Evolutionary conservation across 345 rosid species (phyloP).

Genomic region (Gossypium thurberi): DNA sequence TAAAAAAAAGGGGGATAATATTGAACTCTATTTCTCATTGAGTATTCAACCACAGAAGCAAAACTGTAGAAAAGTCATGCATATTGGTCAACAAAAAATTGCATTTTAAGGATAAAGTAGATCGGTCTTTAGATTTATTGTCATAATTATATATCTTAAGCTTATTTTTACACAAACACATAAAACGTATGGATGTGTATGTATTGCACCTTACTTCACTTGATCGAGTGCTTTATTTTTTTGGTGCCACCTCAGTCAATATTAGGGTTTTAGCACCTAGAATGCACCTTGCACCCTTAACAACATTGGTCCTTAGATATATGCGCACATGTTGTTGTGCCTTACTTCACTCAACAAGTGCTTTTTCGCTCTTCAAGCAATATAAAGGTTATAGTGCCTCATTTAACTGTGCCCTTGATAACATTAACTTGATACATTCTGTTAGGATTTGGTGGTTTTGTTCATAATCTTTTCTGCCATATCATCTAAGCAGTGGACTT

Average conservation of each 20-base stretch:
- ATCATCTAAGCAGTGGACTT: not conserved
- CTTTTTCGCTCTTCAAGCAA: not conserved
- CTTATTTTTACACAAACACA: not conserved
- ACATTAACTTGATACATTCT: not conserved
- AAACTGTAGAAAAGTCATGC: not conserved
- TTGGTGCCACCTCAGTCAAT: not conserved
- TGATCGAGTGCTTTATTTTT: not conserved
- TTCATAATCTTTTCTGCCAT: not conserved
- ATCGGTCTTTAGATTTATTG: not conserved
- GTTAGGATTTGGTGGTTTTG: not conserved
- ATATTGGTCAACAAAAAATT: not conserved
- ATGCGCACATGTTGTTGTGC: not conserved
- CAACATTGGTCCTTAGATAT: not conserved
- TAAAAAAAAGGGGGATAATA: not conserved
- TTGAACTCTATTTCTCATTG: not conserved
- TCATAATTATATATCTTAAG: not conserved
- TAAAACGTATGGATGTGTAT: not conserved
- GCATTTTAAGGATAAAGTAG: not conserved
- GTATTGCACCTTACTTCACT: not conserved
- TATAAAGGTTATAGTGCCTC: not conserved
- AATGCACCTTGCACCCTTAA: not conserved
- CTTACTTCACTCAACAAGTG: not conserved
- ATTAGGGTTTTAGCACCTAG: not conserved
- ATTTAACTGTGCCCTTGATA: not conserved
- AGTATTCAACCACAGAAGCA: not conserved